Evolutionary conservation across 2,329 filamentous ascomycete species (phyloP), one percentile per base, ranked within the genome.

Genomic region (Aspergillus ustus): DNA sequence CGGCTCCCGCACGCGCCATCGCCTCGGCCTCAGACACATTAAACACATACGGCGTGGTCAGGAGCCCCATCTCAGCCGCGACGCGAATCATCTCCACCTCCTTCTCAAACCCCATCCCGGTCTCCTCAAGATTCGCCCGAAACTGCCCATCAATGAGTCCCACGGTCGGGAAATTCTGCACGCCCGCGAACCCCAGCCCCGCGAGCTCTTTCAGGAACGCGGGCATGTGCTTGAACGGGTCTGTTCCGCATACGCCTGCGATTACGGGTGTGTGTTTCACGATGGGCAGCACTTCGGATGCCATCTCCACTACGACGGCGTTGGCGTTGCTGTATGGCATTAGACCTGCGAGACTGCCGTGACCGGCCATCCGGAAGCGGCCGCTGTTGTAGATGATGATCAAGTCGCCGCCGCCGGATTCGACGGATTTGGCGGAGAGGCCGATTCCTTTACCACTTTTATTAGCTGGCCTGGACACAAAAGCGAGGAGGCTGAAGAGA

Each of bases 151-250:
- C 89, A 40, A 91, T 87, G 22, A 91, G 77, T 0, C 89, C 89
- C 1, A 91, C 88, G 0, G 89, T 91, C 1, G 89, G 89, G 71
- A 91, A 91, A 68, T 91, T 91, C 73, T 91, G 89, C 15, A 91
- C 82, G 1, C 89, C 89, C 1, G 85, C 84, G 65, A 91, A 91
- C 0, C 89, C 89, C 17, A 89, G 74, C 1, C 82, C 81, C 58
- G 84, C 83, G 40, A 91, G 77, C 70, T 90, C 82, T 19, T 73
- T 70, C 17, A 91, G 79, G 68, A 91, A 91, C 5, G 74, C 70
- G 2, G 82, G 76, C 72, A 91, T 90, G 60, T 83, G 80, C 31
- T 86, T 82, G 75, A 91, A 90, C 0, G 89, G 89, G 63, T 91
- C 89, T 0, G 88, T 90, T 13, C 84, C 89, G 70, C 89, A 91